Base-by-base conservation (phyloP, 2,329 filamentous ascomycete species). In the Colletotrichum limetticola region DNA sequence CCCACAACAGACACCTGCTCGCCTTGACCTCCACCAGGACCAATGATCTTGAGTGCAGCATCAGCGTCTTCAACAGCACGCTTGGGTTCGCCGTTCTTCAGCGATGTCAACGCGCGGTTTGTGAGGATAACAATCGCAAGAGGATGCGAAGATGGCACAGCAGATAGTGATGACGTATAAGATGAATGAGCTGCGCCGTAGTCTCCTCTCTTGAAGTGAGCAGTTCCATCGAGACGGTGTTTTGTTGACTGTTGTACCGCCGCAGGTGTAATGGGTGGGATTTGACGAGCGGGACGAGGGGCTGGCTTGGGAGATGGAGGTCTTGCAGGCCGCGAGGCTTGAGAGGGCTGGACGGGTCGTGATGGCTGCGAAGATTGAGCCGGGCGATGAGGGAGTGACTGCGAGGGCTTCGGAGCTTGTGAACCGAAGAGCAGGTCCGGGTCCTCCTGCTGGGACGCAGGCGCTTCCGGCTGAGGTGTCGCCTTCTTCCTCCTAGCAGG, bases 21-120 rank as follows among this genome's bases (percentile, higher is more conserved):
- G 22, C 91, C 91, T 76, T 95, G 92, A 4, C 97, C 97, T 75
- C 91, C 92, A 2, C 90, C 89, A 0, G 91, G 86, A 0, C 97
- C 97, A 74, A 99, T 98, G 53, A 98, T 86, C 16, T 87, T 85
- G 24, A 99, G 85, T 0, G 95, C 95, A 2, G 89, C 87, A 78
- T 98, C 95, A 11, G 95, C 94, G 80, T 99, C 96, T 1, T 89
- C 86, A 22, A 98, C 91, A 1, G 96, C 95, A 71, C 93, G 90
- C 81, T 97, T 98, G 0, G 96, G 94, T 77, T 97, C 95, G 59
- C 97, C 97, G 0, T 93, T 96, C 83, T 98, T 98, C 68, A 98
- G 87, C 4, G 93, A 92, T 0, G 96, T 98, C 75, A 98, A 87
- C 4, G 97, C 94, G 66, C 95, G 94, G 80, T 99, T 99, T 77